A percentile compares a stretch with the other conserved stretches of the same genome.
These are phyloP conservation scores for Metschnikowia noctiluminum DNA, from an alignment of 805 yeast species.

Conservation along the genomic window DNA sequence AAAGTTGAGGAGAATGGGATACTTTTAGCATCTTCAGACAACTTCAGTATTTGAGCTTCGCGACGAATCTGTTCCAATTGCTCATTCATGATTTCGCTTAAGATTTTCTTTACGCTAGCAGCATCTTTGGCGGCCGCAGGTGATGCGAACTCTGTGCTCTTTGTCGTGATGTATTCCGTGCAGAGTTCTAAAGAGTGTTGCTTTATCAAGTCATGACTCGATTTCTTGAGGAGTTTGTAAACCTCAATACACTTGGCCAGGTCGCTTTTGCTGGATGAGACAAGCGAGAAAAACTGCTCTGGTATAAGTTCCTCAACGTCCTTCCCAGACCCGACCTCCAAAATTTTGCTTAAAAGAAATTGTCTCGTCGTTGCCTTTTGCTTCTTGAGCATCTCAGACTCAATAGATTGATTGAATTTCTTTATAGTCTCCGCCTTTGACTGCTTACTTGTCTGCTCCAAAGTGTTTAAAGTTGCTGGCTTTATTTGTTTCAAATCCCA, in stretches of 20 bases:
- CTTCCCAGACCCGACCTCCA: conserved; percentile 28
- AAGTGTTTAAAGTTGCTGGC: conserved; percentile 34
- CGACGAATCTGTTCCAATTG: conserved; percentile 33
- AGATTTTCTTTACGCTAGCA: conserved; percentile 31
- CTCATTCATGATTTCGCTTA: conserved; percentile 34
- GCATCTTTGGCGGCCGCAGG: conserved; percentile 31
- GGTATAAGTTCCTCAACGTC: conserved; percentile 22
- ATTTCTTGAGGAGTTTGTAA: conserved; percentile 26
- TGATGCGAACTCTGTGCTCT: conserved; percentile 32
- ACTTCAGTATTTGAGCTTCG: conserved; percentile 24
- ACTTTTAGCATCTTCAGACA: conserved; percentile 25
- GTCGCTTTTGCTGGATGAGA: conserved; percentile 19
- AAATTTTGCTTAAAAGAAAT: conserved; percentile 43
- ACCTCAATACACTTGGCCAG: conserved; percentile 35
- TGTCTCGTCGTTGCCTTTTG: conserved; percentile 45
- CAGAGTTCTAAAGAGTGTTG: conserved; percentile 19
- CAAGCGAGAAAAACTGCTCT: conserved; percentile 15
- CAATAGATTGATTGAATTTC: conserved; percentile 35
- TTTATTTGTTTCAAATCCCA: conserved; percentile 49
- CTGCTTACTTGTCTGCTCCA: conserved; percentile 14
- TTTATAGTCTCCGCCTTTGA: conserved; percentile 19
- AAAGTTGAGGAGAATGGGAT: conserved; percentile 29
- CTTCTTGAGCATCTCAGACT: conserved; percentile 41
- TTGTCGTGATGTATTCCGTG: conserved; percentile 28
- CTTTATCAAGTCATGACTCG: conserved; percentile 25